phyloP scores from a whole-genome alignment of 2,329 filamentous ascomycete genomes.

The Aaosphaeria arxii region DNA sequence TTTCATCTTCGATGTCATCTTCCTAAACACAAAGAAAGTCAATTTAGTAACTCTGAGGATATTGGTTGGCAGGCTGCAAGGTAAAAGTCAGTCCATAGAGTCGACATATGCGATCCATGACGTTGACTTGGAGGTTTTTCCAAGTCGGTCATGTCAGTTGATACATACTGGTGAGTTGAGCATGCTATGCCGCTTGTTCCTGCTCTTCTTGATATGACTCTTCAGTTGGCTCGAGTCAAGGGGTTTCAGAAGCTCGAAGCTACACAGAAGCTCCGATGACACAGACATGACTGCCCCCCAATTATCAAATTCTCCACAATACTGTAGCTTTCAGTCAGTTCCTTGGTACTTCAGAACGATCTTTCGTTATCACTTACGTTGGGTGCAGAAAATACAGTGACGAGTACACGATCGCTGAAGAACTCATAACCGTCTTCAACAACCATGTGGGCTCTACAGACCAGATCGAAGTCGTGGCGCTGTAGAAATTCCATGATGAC shows the following conservation, averaged over 20 bases:
- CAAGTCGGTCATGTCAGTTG: not conserved
- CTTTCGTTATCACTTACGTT: slow-evolving; percentile 67
- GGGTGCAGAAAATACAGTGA: slow-evolving; percentile 95
- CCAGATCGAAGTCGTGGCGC: slow-evolving; percentile 92
- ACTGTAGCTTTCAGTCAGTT: slow-evolving; percentile 53
- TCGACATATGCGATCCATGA: slow-evolving; percentile 22
- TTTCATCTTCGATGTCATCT: not conserved
- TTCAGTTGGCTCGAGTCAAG: slow-evolving; percentile 94
- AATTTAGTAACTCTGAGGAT: slow-evolving; percentile 50
- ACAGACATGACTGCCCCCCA: slow-evolving; percentile 99
- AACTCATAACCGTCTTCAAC: slow-evolving; percentile 99
- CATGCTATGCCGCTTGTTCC: slow-evolving; percentile 91
- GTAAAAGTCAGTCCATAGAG: slow-evolving; percentile 25
- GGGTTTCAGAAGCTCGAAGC: slow-evolving; percentile 94
- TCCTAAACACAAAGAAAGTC: not conserved
- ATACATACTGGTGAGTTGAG: slow-evolving; percentile 88
- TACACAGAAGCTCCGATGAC: slow-evolving; percentile 87
- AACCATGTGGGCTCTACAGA: slow-evolving; percentile 98
- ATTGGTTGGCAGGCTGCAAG: slow-evolving; percentile 47
- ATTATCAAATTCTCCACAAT: slow-evolving; percentile 98
- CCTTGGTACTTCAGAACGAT: not conserved
- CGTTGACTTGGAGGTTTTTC: not conserved
- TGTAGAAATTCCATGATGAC: slow-evolving; percentile 96
- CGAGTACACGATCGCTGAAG: slow-evolving; percentile 90
- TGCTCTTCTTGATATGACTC: slow-evolving; percentile 97